phyloP scores from a whole-genome alignment of 2,329 filamentous ascomycete genomes.

The Pyricularia grisea region DNA sequence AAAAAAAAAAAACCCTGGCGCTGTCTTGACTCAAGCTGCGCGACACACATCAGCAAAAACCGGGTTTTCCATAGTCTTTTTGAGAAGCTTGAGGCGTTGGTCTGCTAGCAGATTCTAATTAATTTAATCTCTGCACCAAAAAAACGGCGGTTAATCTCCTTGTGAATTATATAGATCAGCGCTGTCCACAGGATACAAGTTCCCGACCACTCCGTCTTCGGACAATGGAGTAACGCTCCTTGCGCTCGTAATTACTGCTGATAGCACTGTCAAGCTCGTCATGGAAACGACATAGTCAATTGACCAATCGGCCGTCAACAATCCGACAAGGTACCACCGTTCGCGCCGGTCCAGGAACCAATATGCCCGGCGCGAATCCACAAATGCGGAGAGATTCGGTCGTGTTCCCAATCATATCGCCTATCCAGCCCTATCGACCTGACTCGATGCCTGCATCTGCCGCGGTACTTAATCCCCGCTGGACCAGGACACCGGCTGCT shows the following conservation, averaged over 20 bases:
- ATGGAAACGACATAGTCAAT: not conserved
- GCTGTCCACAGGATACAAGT: not conserved
- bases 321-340: not conserved
- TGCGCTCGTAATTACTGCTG: too few species aligned
- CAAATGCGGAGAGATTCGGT: not conserved
- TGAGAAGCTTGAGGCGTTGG: not conserved
- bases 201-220: not conserved
- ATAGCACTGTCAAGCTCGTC: not conserved
- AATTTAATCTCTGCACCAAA: not conserved
- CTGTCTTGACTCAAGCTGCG: not conserved
- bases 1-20: too few species aligned
- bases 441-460: not conserved
- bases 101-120: too few species aligned
- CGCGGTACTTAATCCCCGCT: not conserved
- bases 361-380: not conserved
- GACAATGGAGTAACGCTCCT: not conserved
- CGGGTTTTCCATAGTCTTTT: not conserved
- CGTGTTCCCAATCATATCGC: not conserved
- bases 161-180: not conserved
- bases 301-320: not conserved
- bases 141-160: not conserved
- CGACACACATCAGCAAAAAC: not conserved
- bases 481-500: not conserved
- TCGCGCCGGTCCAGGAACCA: not conserved
- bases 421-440: not conserved